phyloP scores from a whole-genome alignment of 2,329 filamentous ascomycete species.

The Hymenoscyphus repandus region DNA sequence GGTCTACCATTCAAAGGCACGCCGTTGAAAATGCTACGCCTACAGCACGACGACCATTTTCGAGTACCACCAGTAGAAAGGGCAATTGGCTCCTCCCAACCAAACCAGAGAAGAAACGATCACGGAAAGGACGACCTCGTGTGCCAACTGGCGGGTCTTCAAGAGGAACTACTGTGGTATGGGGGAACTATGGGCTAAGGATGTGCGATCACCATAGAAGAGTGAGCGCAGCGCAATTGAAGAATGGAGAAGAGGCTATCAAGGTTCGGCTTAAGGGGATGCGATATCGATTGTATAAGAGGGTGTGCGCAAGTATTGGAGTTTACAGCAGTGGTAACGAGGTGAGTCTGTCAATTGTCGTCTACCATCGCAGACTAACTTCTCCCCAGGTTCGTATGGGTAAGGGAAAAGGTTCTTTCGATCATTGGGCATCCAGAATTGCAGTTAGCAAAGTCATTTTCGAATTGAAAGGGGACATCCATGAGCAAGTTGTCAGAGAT shows the following conservation, averaged over 20 bases:
- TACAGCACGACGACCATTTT: conserved; percentile 59
- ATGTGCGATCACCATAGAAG: conserved; percentile 92
- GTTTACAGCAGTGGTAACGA: conserved; percentile 96
- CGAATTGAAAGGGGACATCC: conserved; percentile 83
- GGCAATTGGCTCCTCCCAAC: conserved; percentile 81
- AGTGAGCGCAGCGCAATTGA: conserved; percentile 80
- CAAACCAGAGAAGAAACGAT: conserved; percentile 77
- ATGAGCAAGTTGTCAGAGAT: conserved; percentile 91
- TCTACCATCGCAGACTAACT: conserved; percentile 7
- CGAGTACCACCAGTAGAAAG: conserved; percentile 54
- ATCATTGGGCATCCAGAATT: conserved; percentile 90
- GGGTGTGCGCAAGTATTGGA: conserved; percentile 86
- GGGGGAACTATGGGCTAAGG: conserved; percentile 92
- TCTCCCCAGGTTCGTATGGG: conserved; percentile 78
- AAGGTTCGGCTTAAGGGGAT: conserved; percentile 81
- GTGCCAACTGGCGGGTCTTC: conserved; percentile 86
- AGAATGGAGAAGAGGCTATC: conserved; percentile 91
- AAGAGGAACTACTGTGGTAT: conserved; percentile 91
- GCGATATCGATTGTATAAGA: conserved; percentile 88
- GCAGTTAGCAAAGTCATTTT: conserved; percentile 89
- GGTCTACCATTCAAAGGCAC: conserved; percentile 21
- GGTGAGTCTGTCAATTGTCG: conserved; percentile 38
- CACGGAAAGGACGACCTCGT: conserved; percentile 78
- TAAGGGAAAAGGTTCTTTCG: conserved; percentile 96
- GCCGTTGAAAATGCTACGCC: conserved; percentile 31